These are phyloP conservation scores for Colletotrichum tanaceti DNA, from an alignment of 2,329 filamentous ascomycete species.

Conservation along the genomic window DNA sequence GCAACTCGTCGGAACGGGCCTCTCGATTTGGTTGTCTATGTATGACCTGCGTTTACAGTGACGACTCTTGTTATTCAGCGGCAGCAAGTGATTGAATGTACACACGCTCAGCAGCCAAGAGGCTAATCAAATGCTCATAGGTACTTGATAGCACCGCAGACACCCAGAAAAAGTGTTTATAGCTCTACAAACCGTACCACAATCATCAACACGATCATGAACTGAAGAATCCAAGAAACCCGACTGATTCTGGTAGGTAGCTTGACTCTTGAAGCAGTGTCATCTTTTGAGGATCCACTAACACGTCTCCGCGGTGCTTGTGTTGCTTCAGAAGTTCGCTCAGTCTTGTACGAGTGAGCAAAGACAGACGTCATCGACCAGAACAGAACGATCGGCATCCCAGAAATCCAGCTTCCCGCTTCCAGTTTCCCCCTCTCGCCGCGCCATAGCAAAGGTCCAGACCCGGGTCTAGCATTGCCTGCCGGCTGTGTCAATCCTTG, in stretches of 20 bases:
- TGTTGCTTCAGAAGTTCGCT: neutral
- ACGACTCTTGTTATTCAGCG: no score
- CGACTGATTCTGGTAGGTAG: neutral
- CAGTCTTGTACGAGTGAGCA: neutral
- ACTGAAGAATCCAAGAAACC: no score
- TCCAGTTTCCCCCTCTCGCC: neutral
- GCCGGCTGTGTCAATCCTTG: neutral
- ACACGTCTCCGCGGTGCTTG: neutral
- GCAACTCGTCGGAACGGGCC: neutral
- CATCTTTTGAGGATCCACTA: neutral
- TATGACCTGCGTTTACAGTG: no score
- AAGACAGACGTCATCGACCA: constrained; percentile 15
- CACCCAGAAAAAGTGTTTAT: no score
- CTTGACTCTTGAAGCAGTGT: neutral
- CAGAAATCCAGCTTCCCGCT: constrained; percentile 3
- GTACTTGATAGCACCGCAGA: no score
- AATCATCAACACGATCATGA: no score
- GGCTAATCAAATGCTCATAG: no score
- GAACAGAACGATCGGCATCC: neutral
- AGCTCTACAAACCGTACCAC: no score
- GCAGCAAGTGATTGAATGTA: no score
- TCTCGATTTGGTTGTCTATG: no score
- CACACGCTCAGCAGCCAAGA: no score
- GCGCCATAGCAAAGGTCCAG: neutral
- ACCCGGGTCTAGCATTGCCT: neutral